Conservation (phyloP, 2,329 filamentous ascomycete species). For the Beauveria sp. region DNA sequence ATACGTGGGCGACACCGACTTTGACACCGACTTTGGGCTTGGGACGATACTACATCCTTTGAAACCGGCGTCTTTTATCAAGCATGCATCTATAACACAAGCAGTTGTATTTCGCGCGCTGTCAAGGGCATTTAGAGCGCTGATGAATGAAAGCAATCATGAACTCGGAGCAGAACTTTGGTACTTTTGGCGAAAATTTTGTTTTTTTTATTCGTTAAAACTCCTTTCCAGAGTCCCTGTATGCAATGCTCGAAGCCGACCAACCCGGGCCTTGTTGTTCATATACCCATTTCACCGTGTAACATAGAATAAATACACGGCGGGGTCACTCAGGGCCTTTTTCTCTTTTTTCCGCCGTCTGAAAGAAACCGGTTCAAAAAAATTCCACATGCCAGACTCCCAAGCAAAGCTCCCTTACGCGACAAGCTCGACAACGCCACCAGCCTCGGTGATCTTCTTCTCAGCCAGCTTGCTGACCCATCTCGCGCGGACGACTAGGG, state of each 20-base stretch:
- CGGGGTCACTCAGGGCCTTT: constrained; percentile 12
- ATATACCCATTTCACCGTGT: constrained; percentile 11
- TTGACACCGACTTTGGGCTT: background rate
- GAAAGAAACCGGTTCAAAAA: constrained; percentile 20
- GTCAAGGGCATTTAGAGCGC: no score
- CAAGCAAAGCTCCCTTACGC: constrained; percentile 46
- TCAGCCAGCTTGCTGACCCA: constrained; percentile 96
- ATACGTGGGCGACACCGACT: background rate
- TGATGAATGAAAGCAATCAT: background rate
- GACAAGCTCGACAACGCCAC: constrained; percentile 91
- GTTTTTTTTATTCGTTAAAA: constrained; percentile 34
- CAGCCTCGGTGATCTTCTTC: constrained; percentile 97
- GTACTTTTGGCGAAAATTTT: constrained; percentile 25
- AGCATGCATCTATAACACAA: background rate
- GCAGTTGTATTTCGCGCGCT: background rate
- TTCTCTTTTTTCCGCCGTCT: constrained; percentile 16
- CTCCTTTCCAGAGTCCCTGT: constrained; percentile 31
- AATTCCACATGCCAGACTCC: constrained; percentile 25
- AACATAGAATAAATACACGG: constrained; percentile 11
- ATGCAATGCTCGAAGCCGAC: constrained; percentile 37
- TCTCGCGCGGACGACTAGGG: constrained; percentile 87
- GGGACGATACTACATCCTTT: background rate
- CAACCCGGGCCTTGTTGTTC: constrained; percentile 23
- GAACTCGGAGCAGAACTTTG: background rate
- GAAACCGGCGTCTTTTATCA: background rate